These are phyloP conservation scores for Bacterosira constricta DNA, from an alignment of 108 stramenopile species.

Conservation along the genomic window DNA sequence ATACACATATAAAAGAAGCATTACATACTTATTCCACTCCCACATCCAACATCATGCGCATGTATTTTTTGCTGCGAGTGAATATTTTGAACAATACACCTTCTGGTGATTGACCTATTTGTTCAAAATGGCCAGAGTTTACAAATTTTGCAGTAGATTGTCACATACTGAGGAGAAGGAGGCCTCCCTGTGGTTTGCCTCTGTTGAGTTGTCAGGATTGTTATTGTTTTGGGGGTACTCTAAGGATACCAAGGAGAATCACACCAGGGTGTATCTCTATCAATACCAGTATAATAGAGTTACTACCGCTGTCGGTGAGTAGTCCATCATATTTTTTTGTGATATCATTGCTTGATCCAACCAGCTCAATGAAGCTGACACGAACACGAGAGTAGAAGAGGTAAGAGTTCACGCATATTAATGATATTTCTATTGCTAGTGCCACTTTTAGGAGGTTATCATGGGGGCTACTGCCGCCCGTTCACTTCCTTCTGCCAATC, in stretches of 20 bases:
- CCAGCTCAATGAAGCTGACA: no score
- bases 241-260: background rate
- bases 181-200: constrained; percentile 10
- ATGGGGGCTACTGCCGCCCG: no score
- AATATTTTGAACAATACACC: constrained; percentile 22
- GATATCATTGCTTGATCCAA: no score
- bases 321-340: no score
- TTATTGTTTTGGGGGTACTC: background rate
- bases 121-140: background rate
- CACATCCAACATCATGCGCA: constrained; percentile 55
- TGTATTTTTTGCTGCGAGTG: background rate
- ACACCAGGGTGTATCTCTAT: constrained; percentile 4
- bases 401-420: no score
- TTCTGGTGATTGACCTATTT: constrained; percentile 10
- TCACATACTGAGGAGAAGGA: constrained; percentile 40
- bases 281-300: background rate
- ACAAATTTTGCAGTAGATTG: constrained; percentile 15
- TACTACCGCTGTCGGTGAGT: no score
- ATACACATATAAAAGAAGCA: no score
- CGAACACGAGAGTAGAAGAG: no score
- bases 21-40: no score
- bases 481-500: no score
- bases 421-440: no score
- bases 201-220: background rate
- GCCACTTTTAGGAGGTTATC: no score